phyloP scores from a whole-genome alignment of 2,329 filamentous ascomycete species.

The Microsporum canis region DNA sequence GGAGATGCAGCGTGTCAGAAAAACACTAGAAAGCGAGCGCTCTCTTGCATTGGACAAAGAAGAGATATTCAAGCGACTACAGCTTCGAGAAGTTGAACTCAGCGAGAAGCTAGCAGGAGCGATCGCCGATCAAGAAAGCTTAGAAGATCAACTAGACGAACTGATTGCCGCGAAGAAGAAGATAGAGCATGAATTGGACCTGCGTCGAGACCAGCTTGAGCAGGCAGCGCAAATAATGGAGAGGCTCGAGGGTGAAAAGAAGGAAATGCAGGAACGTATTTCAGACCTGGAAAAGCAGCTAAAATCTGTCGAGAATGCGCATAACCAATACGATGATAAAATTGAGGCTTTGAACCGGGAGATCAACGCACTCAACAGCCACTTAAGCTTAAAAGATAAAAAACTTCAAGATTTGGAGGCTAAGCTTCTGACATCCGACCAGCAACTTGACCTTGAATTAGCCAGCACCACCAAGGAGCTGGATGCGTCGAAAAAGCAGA shows the following conservation, averaged over 20 bases:
- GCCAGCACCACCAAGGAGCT: conserved; percentile 68
- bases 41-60: conserved; percentile 96
- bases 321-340: conserved; percentile 61
- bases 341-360: conserved; percentile 71
- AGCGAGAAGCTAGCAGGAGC: conserved; percentile 87
- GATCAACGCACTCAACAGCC: conserved; percentile 82
- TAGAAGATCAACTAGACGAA: conserved; percentile 87
- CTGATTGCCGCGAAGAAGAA: conserved; percentile 80
- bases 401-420: conserved; percentile 80
- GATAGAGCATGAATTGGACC: conserved; percentile 72
- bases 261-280: conserved; percentile 56
- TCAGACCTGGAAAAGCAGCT: conserved; percentile 60
- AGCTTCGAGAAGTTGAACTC: conserved; percentile 79
- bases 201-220: conserved; percentile 70
- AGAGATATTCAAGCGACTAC: conserved; percentile 95
- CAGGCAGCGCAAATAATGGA: conserved; percentile 82
- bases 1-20: conserved; percentile 81
- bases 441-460: conserved; percentile 80
- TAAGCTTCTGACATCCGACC: conserved; percentile 72
- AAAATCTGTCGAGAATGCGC: conserved; percentile 55
- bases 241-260: conserved; percentile 77
- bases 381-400: conserved; percentile 75
- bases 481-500: conserved; percentile 57
- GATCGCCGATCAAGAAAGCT: conserved; percentile 82
- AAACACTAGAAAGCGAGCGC: conserved; percentile 88